phyloP scores from a whole-genome alignment of 495 filamentous ascomycete species.

The Trichocladium uniseriatum region DNA sequence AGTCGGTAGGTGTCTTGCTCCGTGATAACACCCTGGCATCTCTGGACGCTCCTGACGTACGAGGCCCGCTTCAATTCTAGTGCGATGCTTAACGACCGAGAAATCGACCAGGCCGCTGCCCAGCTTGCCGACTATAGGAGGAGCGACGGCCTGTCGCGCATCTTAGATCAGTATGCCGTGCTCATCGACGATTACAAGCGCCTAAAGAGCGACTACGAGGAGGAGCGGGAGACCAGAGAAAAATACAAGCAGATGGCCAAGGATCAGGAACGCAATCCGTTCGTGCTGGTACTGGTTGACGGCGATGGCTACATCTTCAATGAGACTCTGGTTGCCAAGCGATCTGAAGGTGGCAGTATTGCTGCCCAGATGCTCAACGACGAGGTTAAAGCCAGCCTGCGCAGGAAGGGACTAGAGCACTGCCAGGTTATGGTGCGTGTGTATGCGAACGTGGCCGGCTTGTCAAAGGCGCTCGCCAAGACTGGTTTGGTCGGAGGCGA shows the following conservation, averaged over 20 bases:
- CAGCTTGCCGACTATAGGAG: constrained; percentile 4
- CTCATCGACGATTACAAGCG: constrained; percentile 44
- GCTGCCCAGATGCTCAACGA: constrained; percentile 47
- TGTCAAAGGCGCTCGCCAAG: constrained; percentile 31
- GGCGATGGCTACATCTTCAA: constrained; percentile 56
- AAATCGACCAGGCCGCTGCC: constrained; percentile 8
- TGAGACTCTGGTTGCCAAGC: constrained; percentile 43
- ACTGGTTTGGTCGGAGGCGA: constrained; percentile 41
- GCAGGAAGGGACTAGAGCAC: constrained; percentile 36
- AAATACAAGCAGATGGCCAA: constrained; percentile 45
- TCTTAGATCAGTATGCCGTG: constrained; percentile 32
- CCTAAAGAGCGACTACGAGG: constrained; percentile 49
- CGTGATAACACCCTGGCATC: too few relatives aligned
- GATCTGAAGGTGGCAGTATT: constrained; percentile 46
- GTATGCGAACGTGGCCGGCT: constrained; percentile 43
- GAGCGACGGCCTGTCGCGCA: constrained; percentile 19
- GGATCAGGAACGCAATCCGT: constrained; percentile 49
- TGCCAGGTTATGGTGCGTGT: constrained; percentile 53
- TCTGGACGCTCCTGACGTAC: too few relatives aligned
- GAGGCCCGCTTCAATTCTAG: too few relatives aligned
- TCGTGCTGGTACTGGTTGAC: constrained; percentile 51
- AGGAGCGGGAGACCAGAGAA: constrained; percentile 45
- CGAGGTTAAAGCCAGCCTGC: constrained; percentile 42
- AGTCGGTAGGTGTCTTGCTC: too few relatives aligned
- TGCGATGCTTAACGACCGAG: constrained; percentile 10